Conservation (phyloP, 306 rosid species). For the Mimosa bimucronata region DNA sequence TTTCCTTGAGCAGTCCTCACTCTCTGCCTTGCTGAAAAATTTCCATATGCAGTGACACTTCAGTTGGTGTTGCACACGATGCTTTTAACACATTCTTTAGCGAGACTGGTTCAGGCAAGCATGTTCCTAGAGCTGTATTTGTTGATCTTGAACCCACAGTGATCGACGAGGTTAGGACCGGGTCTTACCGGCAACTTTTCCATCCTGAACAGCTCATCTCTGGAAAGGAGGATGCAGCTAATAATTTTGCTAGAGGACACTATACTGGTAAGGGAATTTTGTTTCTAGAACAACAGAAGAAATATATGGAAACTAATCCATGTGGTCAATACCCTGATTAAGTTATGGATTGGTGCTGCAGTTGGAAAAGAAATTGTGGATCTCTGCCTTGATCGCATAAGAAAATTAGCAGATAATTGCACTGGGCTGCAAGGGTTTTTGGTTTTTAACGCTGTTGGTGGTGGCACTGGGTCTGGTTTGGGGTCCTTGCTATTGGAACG, state of each 20-base stretch:
- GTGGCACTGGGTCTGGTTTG: slow-evolving; percentile 95
- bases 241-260: slow-evolving; percentile 96
- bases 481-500: slow-evolving; percentile 92
- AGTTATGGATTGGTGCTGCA: slow-evolving; percentile 32
- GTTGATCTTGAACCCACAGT: slow-evolving; percentile 98
- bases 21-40: background rate
- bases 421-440: slow-evolving; percentile 95
- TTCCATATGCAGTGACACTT: slow-evolving; percentile 54
- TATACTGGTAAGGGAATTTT: slow-evolving; percentile 63
- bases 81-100: slow-evolving; percentile 98
- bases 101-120: slow-evolving; percentile 94
- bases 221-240: slow-evolving; percentile 98
- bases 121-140: slow-evolving; percentile 92
- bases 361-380: slow-evolving; percentile 94
- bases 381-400: slow-evolving; percentile 91
- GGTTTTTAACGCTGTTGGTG: slow-evolving; percentile 96
- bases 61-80: slow-evolving; percentile 79
- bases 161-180: slow-evolving; percentile 88
- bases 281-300: background rate
- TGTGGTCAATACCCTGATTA: background rate
- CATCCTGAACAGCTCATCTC: slow-evolving; percentile 97
- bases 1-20: background rate
- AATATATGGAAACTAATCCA: background rate
- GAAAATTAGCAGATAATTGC: slow-evolving; percentile 96
- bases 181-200: slow-evolving; percentile 85